Evolutionary conservation across 495 filamentous ascomycete genomes (phyloP).

Genomic region (Lophiotrema nucula): DNA sequence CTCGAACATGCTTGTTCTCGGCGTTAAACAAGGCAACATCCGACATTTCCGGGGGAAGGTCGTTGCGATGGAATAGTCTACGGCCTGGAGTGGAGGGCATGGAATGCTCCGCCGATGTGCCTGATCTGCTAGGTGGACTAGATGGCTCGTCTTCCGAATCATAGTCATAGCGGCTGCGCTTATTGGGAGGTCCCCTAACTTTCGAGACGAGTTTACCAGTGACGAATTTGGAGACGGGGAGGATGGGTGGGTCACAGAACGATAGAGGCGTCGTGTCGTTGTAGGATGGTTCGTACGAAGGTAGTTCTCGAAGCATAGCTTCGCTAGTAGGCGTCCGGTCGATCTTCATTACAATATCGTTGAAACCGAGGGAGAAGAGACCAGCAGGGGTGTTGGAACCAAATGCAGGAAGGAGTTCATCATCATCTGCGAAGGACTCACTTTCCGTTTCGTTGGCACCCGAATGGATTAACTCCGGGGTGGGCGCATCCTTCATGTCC

Average conservation of each 20-base stretch:
- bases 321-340: conserved; percentile 73
- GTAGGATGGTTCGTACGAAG: conserved; percentile 63
- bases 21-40: conserved; percentile 84
- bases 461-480: conserved; percentile 37
- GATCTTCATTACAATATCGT: conserved; percentile 78
- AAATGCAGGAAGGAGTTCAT: conserved; percentile 15
- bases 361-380: conserved; percentile 76
- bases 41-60: conserved; percentile 65
- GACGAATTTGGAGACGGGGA: conserved; percentile 85
- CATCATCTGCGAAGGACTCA: conserved; percentile 33
- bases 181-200: conserved; percentile 65
- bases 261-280: conserved; percentile 17
- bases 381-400: conserved; percentile 57
- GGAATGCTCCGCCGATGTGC: conserved; percentile 31
- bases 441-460: conserved; percentile 39
- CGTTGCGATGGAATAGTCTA: conserved; percentile 41
- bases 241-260: conserved; percentile 61
- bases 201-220: conserved; percentile 73
- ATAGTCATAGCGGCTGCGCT: conserved; percentile 78
- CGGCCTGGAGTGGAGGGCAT: conserved; percentile 31
- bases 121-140: conserved; percentile 27
- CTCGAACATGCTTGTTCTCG: conserved; percentile 84
- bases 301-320: conserved; percentile 81
- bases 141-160: conserved; percentile 65
- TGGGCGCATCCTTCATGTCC: conserved; percentile 28